Conservation (phyloP, 148 eudicot genomes). For the Agrostemma githago region DNA sequence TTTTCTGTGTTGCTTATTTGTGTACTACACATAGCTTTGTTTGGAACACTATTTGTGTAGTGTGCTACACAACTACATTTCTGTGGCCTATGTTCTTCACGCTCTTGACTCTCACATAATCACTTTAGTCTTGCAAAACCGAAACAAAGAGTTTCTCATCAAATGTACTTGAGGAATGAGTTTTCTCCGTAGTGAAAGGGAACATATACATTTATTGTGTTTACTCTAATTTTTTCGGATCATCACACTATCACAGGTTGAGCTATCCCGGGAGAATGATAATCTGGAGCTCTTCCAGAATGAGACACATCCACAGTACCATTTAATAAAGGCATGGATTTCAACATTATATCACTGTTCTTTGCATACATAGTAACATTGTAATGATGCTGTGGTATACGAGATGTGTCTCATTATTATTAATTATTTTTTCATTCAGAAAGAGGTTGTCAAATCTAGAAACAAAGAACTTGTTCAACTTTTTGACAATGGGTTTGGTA, state of each 20-base stretch:
- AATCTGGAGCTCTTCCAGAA: constrained; percentile 66
- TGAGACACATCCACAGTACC: constrained; percentile 75
- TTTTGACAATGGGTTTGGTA: constrained; percentile 83
- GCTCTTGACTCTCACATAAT: background rate
- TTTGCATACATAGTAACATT: constrained; percentile 6
- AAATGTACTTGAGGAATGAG: background rate
- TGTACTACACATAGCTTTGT: background rate
- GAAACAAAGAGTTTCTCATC: background rate
- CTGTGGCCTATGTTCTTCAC: background rate
- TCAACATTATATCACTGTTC: constrained; percentile 4
- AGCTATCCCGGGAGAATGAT: constrained; percentile 62
- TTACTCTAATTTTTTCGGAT: constrained; percentile 5
- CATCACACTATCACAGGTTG: constrained; percentile 45
- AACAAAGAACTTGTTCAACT: constrained; percentile 83
- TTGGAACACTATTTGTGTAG: too few relatives aligned
- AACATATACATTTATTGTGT: constrained; percentile 16
- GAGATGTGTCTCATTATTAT: constrained; percentile 16
- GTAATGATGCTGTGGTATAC: constrained; percentile 2
- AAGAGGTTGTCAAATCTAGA: constrained; percentile 86
- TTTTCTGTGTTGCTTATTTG: background rate
- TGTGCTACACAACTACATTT: background rate
- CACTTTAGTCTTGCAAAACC: background rate
- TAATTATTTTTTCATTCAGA: constrained; percentile 39
- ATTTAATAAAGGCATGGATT: constrained; percentile 60
- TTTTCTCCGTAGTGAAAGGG: background rate